Evolutionary conservation across 2,329 filamentous ascomycete species (phyloP), one percentile per base, ranked within the genome.

Genomic region (Fusarium coffeatum): DNA sequence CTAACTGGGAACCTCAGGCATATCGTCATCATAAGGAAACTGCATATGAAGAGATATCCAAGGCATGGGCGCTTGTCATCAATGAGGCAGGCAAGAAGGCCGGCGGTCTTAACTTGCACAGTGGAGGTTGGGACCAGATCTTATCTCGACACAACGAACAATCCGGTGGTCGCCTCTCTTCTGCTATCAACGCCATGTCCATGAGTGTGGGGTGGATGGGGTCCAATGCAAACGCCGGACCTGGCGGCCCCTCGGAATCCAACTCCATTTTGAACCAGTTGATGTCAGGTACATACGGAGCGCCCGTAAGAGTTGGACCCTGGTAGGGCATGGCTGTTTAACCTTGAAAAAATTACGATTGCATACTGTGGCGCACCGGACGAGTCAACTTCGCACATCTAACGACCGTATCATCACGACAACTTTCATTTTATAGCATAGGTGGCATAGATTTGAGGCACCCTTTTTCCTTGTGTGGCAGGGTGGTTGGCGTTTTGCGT

Each of bases 1-100:
- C 96, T 5, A 89, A 97, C 76, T 99, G 94, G 94, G 92, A 96
- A 72, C 93, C 90, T 46, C 92, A 92, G 64, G 89, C 93, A 68
- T 92, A 98, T 82, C 94, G 94, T 71, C 88, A 97, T 74, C 93
- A 97, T 83, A 98, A 98, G 80, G 92, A 97, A 72, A 93, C 93
- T 69, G 94, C 95, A 9, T 99, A 99, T 77, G 95, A 99, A 76
- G 96, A 98, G 78, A 94, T 99, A 69, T 91, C 93, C 27, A 93
- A 92, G 76, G 96, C 96, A 2, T 99, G 96, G 96, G 90, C 93
- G 18, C 80, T 97, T 72, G 95, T 97, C 51, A 92, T 99, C 72
- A 91, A 90, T 66, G 96, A 99, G 80, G 93, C 94, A 3, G 90
- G 92, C 23, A 98, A 98, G 83, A 88, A 92, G 72, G 95, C 93